Evolutionary conservation across 345 rosid species (phyloP).

Genomic region (Citrus hindsii): DNA sequence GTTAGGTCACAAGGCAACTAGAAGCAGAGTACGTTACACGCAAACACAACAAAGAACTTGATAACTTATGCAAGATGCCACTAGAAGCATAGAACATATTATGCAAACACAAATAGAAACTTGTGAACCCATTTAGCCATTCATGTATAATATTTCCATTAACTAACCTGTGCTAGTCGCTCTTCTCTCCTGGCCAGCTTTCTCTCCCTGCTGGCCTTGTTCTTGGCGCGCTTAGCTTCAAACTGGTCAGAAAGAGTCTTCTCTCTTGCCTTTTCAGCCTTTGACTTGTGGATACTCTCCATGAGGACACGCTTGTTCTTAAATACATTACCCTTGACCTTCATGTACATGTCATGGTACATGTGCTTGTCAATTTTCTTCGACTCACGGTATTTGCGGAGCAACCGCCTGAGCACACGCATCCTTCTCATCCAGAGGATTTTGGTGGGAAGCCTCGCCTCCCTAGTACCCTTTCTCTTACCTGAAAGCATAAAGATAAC

Average conservation of each 20-base stretch:
- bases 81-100: too few relatives aligned
- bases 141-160: neutral
- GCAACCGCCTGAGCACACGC: slow-evolving; percentile 64
- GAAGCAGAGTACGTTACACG: neutral
- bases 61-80: neutral
- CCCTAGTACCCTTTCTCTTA: slow-evolving; percentile 78
- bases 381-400: slow-evolving; percentile 57
- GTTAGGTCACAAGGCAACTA: neutral
- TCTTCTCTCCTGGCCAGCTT: slow-evolving; percentile 71
- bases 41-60: neutral
- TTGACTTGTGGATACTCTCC: slow-evolving; percentile 77
- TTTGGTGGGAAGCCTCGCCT: slow-evolving; percentile 78
- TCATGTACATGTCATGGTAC: slow-evolving; percentile 91
- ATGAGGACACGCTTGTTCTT: slow-evolving; percentile 78
- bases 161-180: slow-evolving; percentile 55
- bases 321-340: slow-evolving; percentile 71
- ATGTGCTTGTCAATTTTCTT: slow-evolving; percentile 81
- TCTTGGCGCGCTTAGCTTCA: slow-evolving; percentile 70
- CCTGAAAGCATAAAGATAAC: slow-evolving; percentile 28
- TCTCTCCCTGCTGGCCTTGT: slow-evolving; percentile 77
- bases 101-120: neutral
- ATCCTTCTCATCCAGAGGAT: slow-evolving; percentile 73
- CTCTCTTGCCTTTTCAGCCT: slow-evolving; percentile 73
- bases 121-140: too few relatives aligned
- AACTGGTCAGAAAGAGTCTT: slow-evolving; percentile 73